Conservation (phyloP, 2,329 filamentous ascomycete genomes). For the Boeremia exigua region DNA sequence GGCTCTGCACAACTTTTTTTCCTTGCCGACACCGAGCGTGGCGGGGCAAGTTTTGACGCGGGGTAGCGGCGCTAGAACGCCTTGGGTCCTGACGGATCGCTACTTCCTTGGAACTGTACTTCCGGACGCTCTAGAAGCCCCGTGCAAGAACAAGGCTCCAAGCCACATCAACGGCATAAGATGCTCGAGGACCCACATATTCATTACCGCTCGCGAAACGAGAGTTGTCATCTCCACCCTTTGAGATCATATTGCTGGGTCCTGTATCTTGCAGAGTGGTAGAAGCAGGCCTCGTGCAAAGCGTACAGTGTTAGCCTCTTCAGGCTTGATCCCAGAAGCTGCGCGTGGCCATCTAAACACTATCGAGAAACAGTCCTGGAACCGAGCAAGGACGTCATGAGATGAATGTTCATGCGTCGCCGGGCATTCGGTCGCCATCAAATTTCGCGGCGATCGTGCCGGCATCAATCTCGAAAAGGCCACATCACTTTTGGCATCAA, state of each 20-base stretch:
- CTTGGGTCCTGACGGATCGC: neutral
- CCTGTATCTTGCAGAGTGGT: no score
- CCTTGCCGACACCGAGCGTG: neutral
- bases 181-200: neutral
- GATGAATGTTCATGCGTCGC: neutral
- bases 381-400: neutral
- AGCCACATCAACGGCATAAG: neutral
- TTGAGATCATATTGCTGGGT: neutral
- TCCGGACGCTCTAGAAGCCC: neutral
- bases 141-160: neutral
- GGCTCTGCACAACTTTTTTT: conserved; percentile 18
- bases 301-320: neutral
- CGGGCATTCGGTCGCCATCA: neutral
- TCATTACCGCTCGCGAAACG: no score
- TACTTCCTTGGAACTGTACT: neutral
- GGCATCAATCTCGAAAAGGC: neutral
- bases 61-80: conserved; percentile 2
- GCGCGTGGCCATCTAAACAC: neutral
- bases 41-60: conserved; percentile 9
- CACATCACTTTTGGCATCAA: conserved; percentile 4
- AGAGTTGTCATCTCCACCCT: neutral
- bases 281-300: neutral
- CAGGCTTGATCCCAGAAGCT: neutral
- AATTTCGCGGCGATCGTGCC: neutral
- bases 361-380: neutral